Evolutionary conservation across 768 basidiomycete species (phyloP).

Genomic region (Roridomyces roridus): DNA sequence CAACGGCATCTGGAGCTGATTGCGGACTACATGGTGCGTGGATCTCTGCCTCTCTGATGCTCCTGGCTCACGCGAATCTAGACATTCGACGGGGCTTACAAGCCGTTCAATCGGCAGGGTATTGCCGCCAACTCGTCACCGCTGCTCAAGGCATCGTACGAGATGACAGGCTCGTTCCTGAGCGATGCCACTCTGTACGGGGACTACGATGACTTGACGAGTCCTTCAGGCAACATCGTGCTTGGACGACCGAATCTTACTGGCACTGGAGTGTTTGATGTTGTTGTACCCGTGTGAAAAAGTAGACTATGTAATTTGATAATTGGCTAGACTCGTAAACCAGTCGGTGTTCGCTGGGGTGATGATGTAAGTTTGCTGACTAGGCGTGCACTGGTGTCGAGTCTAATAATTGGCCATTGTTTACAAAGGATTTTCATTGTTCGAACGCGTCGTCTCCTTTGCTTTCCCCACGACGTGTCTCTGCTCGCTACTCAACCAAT

Average conservation of each 20-base stretch:
- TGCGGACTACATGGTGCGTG: slow-evolving; percentile 96
- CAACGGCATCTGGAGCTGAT: slow-evolving; percentile 93
- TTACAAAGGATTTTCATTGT: no score
- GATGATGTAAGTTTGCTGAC: background rate
- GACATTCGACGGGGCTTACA: slow-evolving; percentile 98
- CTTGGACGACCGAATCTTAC: slow-evolving; percentile 84
- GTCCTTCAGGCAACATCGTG: slow-evolving; percentile 92
- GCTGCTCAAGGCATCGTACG: slow-evolving; percentile 95
- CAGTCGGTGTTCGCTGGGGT: background rate
- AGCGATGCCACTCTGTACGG: slow-evolving; percentile 94
- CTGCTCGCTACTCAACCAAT: no score
- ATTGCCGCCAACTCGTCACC: slow-evolving; percentile 94
- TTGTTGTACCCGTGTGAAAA: slow-evolving; percentile 60
- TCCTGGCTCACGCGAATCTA: slow-evolving; percentile 37
- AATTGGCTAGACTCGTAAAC: no score
- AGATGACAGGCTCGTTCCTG: slow-evolving; percentile 92
- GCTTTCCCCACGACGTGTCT: background rate
- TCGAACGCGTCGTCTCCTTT: no score
- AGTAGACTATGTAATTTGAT: background rate
- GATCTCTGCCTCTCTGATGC: background rate
- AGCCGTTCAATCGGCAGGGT: slow-evolving; percentile 97
- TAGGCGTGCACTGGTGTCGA: background rate
- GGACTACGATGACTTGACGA: slow-evolving; percentile 91
- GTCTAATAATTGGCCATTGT: background rate
- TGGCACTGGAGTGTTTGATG: slow-evolving; percentile 96